phyloP scores from a whole-genome alignment of 129 eudicot species.

The Sambucus nigra region DNA sequence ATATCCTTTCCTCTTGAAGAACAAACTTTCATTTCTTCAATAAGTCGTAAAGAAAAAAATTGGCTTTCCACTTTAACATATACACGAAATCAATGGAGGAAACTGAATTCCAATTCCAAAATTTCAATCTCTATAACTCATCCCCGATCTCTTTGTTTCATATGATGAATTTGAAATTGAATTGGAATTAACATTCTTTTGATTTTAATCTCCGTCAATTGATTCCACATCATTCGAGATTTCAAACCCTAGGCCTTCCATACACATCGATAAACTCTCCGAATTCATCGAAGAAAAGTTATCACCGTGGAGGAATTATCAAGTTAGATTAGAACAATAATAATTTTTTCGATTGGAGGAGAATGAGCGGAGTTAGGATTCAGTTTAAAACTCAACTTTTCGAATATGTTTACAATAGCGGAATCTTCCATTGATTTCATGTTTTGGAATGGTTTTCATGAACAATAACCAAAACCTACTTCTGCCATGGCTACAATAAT shows the following conservation, averaged over 20 bases:
- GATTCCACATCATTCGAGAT: conserved; percentile 43
- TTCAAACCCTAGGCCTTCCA: conserved; percentile 73
- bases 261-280: conserved; percentile 44
- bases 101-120: conserved; percentile 13
- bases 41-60: conserved; percentile 49
- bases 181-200: neutral
- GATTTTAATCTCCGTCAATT: conserved; percentile 10
- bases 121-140: conserved; percentile 20
- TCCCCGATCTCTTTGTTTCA: conserved; percentile 26
- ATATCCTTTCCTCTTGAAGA: conserved; percentile 47
- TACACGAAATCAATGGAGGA: conserved; percentile 81
- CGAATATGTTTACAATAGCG: conserved; percentile 35
- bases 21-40: conserved; percentile 57
- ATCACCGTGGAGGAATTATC: conserved; percentile 22
- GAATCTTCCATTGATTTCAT: conserved; percentile 9
- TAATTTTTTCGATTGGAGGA: conserved; percentile 6
- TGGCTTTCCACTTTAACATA: conserved; percentile 58
- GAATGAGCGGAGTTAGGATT: conserved; percentile 9
- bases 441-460: conserved; percentile 40
- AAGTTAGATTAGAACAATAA: conserved; percentile 4
- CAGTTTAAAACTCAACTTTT: conserved; percentile 43
- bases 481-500: conserved; percentile 49
- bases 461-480: conserved; percentile 24
- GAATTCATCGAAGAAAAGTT: conserved; percentile 41
- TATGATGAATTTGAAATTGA: conserved; percentile 9